These are phyloP conservation scores for Nannizzia gypsea DNA, from an alignment of 2,329 filamentous ascomycete genomes.

Conservation along the genomic window DNA sequence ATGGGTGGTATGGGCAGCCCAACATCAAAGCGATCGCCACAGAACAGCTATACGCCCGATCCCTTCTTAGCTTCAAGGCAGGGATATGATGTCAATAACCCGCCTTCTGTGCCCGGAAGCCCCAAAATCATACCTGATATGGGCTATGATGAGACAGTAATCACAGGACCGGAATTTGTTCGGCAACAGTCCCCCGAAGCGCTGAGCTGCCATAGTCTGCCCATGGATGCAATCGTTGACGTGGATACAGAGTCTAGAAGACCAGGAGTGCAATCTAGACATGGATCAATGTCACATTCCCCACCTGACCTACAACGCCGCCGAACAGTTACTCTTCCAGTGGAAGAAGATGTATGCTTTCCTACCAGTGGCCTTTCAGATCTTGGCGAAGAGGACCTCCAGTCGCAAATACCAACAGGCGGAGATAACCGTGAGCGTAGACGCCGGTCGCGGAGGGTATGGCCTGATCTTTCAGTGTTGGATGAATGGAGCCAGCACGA, in stretches of 20 bases:
- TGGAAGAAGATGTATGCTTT: slow-evolving; percentile 85
- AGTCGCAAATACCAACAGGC: slow-evolving; percentile 39
- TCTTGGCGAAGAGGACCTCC: slow-evolving; percentile 62
- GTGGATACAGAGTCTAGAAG: slow-evolving; percentile 26
- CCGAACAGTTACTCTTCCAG: slow-evolving; percentile 50
- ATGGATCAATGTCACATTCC: slow-evolving; percentile 29
- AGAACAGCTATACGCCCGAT: slow-evolving; percentile 4
- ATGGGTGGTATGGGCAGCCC: neutral
- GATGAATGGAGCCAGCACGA: slow-evolving; percentile 87
- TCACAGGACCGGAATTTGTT: slow-evolving; percentile 32
- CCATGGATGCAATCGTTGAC: slow-evolving; percentile 35
- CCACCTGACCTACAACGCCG: slow-evolving; percentile 36
- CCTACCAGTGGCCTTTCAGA: slow-evolving; percentile 69
- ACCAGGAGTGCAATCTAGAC: slow-evolving; percentile 25
- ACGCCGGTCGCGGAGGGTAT: slow-evolving; percentile 56
- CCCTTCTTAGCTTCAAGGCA: slow-evolving; percentile 16
- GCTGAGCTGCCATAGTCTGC: slow-evolving; percentile 15
- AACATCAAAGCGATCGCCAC: slow-evolving; percentile 7
- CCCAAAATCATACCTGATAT: slow-evolving; percentile 43
- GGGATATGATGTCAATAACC: slow-evolving; percentile 54
- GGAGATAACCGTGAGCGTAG: slow-evolving; percentile 32
- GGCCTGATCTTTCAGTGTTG: slow-evolving; percentile 73
- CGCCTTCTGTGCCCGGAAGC: slow-evolving; percentile 50
- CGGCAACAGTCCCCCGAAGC: slow-evolving; percentile 27
- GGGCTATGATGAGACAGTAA: slow-evolving; percentile 44